Percentiles rank a stretch among this genome's conserved stretches.
Evolutionary conservation across 345 rosid genomes (phyloP).

Genomic region (Zanthoxylum bungeanum): DNA sequence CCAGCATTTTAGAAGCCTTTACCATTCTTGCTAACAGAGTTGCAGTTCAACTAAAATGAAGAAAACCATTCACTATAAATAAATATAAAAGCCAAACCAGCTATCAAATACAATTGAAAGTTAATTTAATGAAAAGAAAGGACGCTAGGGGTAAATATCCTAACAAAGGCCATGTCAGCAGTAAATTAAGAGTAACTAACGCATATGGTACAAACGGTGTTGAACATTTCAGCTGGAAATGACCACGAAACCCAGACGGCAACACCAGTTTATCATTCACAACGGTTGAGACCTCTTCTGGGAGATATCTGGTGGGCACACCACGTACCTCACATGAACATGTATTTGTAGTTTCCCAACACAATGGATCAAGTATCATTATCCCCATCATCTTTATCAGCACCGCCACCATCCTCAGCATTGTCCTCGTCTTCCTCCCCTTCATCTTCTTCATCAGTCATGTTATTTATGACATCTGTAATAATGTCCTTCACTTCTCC

Average conservation of each 20-base stretch:
- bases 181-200: constrained; percentile 23
- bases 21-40: not conserved
- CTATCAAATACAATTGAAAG: constrained; percentile 22
- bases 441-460: constrained; percentile 85
- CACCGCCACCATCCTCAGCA: constrained; percentile 42
- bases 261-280: constrained; percentile 14
- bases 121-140: constrained; percentile 2
- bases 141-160: constrained; percentile 13
- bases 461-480: constrained; percentile 81
- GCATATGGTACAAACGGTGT: constrained; percentile 37
- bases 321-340: constrained; percentile 18
- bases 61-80: constrained; percentile 19
- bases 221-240: constrained; percentile 18
- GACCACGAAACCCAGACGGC: constrained; percentile 15
- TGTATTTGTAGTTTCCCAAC: constrained; percentile 3
- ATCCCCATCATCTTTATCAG: constrained; percentile 42
- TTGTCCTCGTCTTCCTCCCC: constrained; percentile 56
- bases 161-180: constrained; percentile 21
- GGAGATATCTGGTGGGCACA: constrained; percentile 4
- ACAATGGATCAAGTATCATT: constrained; percentile 34
- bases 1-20: not conserved
- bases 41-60: constrained; percentile 10
- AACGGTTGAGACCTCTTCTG: constrained; percentile 6
- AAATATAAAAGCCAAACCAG: constrained; percentile 4
- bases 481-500: constrained; percentile 88